phyloP scores from a whole-genome alignment of 2,329 filamentous ascomycete species.

The Penicillium sp. region DNA sequence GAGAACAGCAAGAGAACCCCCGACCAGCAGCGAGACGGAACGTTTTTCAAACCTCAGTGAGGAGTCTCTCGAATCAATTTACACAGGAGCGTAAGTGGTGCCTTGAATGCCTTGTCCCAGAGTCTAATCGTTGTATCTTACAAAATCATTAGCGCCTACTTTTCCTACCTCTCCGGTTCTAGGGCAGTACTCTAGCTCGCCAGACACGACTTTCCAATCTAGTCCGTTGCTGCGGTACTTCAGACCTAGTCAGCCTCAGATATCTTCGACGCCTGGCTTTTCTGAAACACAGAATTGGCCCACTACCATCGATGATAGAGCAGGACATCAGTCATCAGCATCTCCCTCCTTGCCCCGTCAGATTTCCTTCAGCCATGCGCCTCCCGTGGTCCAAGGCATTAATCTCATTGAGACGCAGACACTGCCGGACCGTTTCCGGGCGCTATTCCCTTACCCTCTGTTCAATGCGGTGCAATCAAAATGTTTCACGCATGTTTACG shows the following conservation, averaged over 20 bases:
- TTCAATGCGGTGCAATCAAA: conserved; percentile 84
- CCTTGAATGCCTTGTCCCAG: not conserved
- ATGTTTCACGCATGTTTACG: conserved; percentile 65
- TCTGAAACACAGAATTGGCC: conserved; percentile 12
- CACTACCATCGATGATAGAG: not conserved
- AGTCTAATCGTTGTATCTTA: not conserved
- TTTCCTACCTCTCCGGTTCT: conserved; percentile 15
- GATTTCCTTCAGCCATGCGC: conserved; percentile 31
- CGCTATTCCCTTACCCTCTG: conserved; percentile 66
- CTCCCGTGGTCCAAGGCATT: conserved; percentile 56
- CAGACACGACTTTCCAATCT: conserved; percentile 23
- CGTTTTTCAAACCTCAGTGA: not conserved
- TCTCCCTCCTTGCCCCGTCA: conserved; percentile 15
- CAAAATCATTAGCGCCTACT: not conserved
- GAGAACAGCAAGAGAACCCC: conserved; percentile 14
- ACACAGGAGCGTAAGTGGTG: not conserved
- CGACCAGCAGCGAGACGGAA: not conserved
- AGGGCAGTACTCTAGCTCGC: conserved; percentile 26
- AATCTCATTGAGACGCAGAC: conserved; percentile 55
- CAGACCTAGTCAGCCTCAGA: conserved; percentile 11
- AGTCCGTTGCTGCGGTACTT: conserved; percentile 31
- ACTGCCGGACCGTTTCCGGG: conserved; percentile 65
- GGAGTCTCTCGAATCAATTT: not conserved
- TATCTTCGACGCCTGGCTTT: not conserved
- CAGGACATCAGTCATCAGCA: not conserved